phyloP scores from a whole-genome alignment of 495 filamentous ascomycete species.

The Aspergillus asperescens region DNA sequence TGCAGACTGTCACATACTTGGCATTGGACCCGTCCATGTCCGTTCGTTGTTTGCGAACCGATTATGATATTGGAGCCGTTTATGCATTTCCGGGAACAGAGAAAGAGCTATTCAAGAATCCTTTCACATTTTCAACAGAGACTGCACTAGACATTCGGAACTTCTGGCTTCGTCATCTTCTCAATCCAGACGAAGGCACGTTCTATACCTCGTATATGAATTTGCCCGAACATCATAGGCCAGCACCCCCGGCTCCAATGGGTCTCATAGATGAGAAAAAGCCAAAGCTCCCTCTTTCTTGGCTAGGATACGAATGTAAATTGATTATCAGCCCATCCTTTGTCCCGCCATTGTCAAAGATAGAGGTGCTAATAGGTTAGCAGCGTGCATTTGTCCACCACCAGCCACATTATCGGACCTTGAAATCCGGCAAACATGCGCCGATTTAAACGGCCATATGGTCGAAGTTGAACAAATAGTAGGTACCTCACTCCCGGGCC shows the following conservation, averaged over 20 bases:
- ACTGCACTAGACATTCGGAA: conserved; percentile 30
- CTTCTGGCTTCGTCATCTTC: conserved; percentile 37
- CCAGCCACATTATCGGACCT: conserved; percentile 13
- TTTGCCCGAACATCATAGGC: conserved; percentile 16
- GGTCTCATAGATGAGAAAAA: background rate
- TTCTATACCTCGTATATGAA: conserved; percentile 23
- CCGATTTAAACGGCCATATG: conserved; percentile 21
- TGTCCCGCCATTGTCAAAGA: no score
- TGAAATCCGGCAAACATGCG: conserved; percentile 27
- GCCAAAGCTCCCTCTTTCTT: conserved; percentile 16
- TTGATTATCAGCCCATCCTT: background rate
- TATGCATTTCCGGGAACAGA: conserved; percentile 19
- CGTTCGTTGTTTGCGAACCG: conserved; percentile 23
- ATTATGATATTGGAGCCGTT: conserved; percentile 29
- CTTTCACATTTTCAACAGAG: background rate
- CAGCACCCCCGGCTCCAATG: conserved; percentile 9
- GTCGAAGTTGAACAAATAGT: conserved; percentile 24
- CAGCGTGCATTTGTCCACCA: conserved; percentile 33
- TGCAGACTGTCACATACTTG: conserved; percentile 28
- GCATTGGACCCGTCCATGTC: conserved; percentile 23
- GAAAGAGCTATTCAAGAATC: conserved; percentile 9
- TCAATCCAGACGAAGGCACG: conserved; percentile 21
- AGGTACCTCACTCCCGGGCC: background rate
- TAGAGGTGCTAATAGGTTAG: background rate
- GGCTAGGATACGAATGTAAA: conserved; percentile 39